A percentile compares a stretch with the other conserved stretches of the same genome.
phyloP scores from a whole-genome alignment of 1,139 yeast species.

The Sugiyamaella novakii region DNA sequence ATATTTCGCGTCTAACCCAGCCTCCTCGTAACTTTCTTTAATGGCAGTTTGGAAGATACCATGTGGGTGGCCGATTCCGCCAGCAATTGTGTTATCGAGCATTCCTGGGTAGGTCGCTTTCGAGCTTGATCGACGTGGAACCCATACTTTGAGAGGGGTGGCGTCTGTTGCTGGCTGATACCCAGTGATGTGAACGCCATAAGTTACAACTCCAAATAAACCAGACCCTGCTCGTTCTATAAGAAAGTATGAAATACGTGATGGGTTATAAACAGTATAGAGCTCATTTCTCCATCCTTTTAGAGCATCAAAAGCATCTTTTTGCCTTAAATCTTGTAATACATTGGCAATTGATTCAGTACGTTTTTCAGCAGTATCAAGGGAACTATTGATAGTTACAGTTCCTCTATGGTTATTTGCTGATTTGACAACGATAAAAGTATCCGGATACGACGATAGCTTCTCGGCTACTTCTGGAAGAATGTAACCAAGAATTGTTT shows the following conservation, averaged over 20 bases:
- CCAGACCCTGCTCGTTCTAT: conserved; percentile 84
- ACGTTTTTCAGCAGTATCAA: conserved; percentile 53
- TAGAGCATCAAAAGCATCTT: conserved; percentile 47
- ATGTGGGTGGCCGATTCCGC: conserved; percentile 85
- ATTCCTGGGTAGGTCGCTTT: conserved; percentile 89
- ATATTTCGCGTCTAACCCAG: conserved; percentile 63
- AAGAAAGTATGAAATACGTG: conserved; percentile 58
- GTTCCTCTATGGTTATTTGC: conserved; percentile 37
- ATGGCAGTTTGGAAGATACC: conserved; percentile 74
- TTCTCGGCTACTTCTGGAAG: conserved; percentile 50
- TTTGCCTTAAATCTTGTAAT: conserved; percentile 49
- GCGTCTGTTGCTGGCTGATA: conserved; percentile 49
- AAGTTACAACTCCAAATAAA: conserved; percentile 79
- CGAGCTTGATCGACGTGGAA: conserved; percentile 73
- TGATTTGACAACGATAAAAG: conserved; percentile 41
- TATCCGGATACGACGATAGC: conserved; percentile 40
- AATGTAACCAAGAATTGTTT: conserved; percentile 55
- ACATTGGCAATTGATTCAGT: conserved; percentile 49
- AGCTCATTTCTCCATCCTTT: conserved; percentile 89
- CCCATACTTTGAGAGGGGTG: conserved; percentile 67
- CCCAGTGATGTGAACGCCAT: conserved; percentile 88
- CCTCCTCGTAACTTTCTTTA: conserved; percentile 91
- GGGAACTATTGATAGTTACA: conserved; percentile 45
- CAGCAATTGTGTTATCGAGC: conserved; percentile 94
- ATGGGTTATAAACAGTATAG: conserved; percentile 67